Base-by-base conservation (phyloP, 208 protist species). In the Crithidia expoeki region DNA sequence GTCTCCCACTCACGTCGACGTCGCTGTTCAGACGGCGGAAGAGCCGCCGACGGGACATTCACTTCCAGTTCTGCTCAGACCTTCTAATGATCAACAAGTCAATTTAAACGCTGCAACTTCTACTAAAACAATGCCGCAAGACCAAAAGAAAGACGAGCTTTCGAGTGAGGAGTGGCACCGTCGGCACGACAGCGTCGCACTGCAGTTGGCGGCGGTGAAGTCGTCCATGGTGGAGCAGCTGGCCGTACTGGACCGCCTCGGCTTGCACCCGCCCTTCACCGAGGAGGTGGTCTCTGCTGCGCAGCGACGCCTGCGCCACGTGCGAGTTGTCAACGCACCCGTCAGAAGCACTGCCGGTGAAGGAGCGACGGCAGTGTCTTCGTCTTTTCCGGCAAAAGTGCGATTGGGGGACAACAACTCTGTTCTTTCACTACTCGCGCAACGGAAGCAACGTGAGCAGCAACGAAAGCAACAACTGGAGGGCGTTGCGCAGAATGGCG, bases 201-300 rank as follows among this genome's bases (percentile, higher is more conserved):
- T 49, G 33, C 76, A 90, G 64, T 71, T 94, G 47, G 71, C 75
- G 0, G 59, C 17, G 7, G 69, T 78, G 42, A 94, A 91, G 78
- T 38, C 53, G 7, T 30, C 56, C n/a, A 57, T 87, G 53, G 85
- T 83, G 4, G 82, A 92, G 66, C 85, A 90, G 67, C 65, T 80
- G 23, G 72, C 84, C 16, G 80, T 92, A 27, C 52, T 94, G 38
- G 89, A 94, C 52, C 76, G 83, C 23, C 75, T 94, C 17, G 84
- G 84, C 4, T 47, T 92, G 19, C 52, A 28, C n/a, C 73, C 78
- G 36, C 89, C 89, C 17, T 90, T 81, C 56, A 64, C 76, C 3
- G 72, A 78, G 46, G 65, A 57, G 21, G 23, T 52, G 5, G 33
- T 81, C 32, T 2, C 49, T 44, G 71, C 77, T 7, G 65, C 56